Base-by-base conservation (phyloP, 2,329 filamentous ascomycete genomes). In the Sclerotinia subarctica region DNA sequence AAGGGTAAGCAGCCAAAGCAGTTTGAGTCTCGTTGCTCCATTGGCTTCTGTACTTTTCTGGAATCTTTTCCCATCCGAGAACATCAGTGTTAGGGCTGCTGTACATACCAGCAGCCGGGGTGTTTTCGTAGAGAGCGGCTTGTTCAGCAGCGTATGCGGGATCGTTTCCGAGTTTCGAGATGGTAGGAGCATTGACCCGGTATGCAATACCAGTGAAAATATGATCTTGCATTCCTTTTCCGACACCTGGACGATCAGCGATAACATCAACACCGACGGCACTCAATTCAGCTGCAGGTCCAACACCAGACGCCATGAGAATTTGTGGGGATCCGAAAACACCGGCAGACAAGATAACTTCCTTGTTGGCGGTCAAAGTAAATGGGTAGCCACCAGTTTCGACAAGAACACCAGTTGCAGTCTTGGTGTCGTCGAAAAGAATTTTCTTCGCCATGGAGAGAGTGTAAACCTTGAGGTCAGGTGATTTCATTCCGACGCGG, bases 241-340 rank as follows among this genome's bases (percentile, higher is more conserved):
- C 84, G 2, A 85, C 84, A 3, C 83, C 83, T 0, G 80, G 80
- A 1, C 82, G 78, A 47, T 83, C 79, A 15, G 78, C 77, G 1
- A 85, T 69, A 3, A 83, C 72, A 0, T 78, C 74, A 46, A 86
- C 85, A 32, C 79, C 74, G 64, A 82, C 78, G 26, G 77, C 73
- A 15, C 78, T 64, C 2, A 86, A 77, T 44, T 82, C 78, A 2
- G 76, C 74, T 0, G 76, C 77, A 0, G 81, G 78, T 0, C 82
- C 83, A 42, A 85, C 77, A 56, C 81, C 81, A 46, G 78, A 80
- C 21, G 81, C 77, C 74, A 82, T 80, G 15, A 83, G 78, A 62
- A 85, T 78, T 71, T 85, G 82, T 0, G 82, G 82, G 2, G 81
- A 80, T 73, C 83, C 82, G 73, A 84, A 83, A 4, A 79, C 76